Percentiles rank a stretch among this genome's conserved stretches.
phyloP scores from a whole-genome alignment of 805 yeast species.

The Saturnispora serradocipensis region DNA sequence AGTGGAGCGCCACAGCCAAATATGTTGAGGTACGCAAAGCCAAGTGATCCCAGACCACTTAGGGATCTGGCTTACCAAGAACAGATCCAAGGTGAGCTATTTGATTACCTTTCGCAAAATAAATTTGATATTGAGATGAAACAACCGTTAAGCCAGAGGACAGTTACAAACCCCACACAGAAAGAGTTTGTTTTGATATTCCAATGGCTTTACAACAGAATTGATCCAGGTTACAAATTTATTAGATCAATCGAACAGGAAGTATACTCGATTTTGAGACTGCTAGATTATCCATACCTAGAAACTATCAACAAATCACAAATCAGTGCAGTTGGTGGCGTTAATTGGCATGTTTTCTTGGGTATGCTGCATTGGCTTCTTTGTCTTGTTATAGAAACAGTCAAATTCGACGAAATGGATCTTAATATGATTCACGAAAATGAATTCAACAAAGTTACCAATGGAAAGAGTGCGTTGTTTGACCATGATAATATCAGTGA shows the following conservation, averaged over 20 bases:
- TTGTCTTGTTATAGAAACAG: constrained; percentile 37
- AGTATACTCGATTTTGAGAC: constrained; percentile 56
- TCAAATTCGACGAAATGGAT: constrained; percentile 30
- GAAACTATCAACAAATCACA: constrained; percentile 77
- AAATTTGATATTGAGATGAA: constrained; percentile 70
- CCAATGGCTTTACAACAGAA: constrained; percentile 64
- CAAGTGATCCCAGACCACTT: constrained; percentile 65
- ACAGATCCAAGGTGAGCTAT: constrained; percentile 56
- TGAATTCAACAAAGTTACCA: constrained; percentile 5
- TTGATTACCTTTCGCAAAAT: constrained; percentile 51
- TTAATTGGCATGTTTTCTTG: constrained; percentile 74
- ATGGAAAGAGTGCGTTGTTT: not conserved
- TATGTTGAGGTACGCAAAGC: constrained; percentile 7
- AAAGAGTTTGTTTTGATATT: constrained; percentile 73
- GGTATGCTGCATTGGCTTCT: constrained; percentile 82
- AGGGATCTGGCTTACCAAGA: constrained; percentile 63
- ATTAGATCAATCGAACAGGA: constrained; percentile 65
- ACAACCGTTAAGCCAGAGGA: constrained; percentile 55
- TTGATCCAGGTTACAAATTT: constrained; percentile 74
- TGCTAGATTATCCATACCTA: constrained; percentile 67
- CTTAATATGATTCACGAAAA: constrained; percentile 19
- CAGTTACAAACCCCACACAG: constrained; percentile 73
- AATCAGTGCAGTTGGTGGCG: constrained; percentile 85
- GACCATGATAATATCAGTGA: constrained; percentile 17
- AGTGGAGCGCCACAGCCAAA: constrained; percentile 2